Conservation (phyloP, 1,139 yeast species). For the Arxiozyma heterogenica region DNA sequence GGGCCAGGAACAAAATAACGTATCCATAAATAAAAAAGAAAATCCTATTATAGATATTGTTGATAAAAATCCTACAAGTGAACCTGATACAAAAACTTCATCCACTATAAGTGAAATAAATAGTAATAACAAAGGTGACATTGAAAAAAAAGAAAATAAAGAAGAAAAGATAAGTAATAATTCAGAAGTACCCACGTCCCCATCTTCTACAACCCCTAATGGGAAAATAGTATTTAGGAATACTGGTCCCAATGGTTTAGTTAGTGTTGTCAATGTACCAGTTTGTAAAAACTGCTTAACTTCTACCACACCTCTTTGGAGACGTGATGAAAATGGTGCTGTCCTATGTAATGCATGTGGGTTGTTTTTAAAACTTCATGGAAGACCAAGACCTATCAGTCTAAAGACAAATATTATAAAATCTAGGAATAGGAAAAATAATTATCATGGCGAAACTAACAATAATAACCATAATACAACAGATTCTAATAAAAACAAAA, state of each 20-base stretch:
- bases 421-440: slow-evolving; percentile 61
- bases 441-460: neutral
- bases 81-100: too few species aligned
- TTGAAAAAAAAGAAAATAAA: neutral
- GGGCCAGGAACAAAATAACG: neutral
- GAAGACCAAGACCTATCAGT: slow-evolving; percentile 84
- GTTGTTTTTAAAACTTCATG: slow-evolving; percentile 78
- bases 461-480: neutral
- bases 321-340: slow-evolving; percentile 88
- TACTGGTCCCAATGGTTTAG: slow-evolving; percentile 3
- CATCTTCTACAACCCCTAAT: neutral
- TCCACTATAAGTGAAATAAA: neutral
- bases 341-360: slow-evolving; percentile 96
- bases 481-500: slow-evolving; percentile 1
- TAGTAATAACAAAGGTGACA: neutral
- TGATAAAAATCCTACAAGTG: neutral
- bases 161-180: neutral
- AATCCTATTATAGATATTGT: neutral
- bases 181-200: neutral
- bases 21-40: neutral
- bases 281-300: slow-evolving; percentile 87
- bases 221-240: slow-evolving; percentile 5
- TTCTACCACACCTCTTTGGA: slow-evolving; percentile 89
- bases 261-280: slow-evolving; percentile 32
- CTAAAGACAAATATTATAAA: slow-evolving; percentile 87